Evolutionary conservation across 495 filamentous ascomycete genomes (phyloP).

Genomic region (Penicillium silybi): DNA sequence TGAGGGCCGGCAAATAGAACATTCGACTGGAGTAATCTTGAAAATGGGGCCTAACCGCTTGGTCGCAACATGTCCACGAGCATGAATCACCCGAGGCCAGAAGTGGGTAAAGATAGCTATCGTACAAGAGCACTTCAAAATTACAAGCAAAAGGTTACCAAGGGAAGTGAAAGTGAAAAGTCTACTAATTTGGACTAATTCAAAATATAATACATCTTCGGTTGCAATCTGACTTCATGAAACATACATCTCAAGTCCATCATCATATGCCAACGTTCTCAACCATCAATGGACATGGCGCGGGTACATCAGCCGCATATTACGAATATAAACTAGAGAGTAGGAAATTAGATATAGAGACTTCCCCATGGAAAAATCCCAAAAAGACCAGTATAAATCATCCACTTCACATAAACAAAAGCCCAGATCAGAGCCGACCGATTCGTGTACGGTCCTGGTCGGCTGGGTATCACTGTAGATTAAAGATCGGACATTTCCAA

Average conservation of each 20-base stretch:
- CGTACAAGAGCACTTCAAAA: background rate
- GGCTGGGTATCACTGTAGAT: conserved; percentile 22
- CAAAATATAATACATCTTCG: conserved; percentile 4
- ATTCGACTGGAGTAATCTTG: too few species aligned
- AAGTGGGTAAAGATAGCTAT: background rate
- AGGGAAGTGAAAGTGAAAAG: background rate
- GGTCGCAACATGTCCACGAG: too few species aligned
- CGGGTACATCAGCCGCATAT: conserved; percentile 15
- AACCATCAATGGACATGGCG: conserved; percentile 17
- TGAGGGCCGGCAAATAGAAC: too few species aligned
- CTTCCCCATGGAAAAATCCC: background rate
- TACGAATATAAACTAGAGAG: conserved; percentile 12
- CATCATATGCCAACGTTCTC: conserved; percentile 11
- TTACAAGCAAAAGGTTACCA: background rate
- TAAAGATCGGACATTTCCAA: conserved; percentile 10
- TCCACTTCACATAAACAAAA: background rate
- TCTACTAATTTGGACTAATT: background rate
- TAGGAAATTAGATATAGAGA: background rate
- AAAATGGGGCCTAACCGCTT: too few species aligned
- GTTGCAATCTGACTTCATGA: background rate
- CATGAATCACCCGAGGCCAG: too few species aligned
- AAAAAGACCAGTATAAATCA: background rate
- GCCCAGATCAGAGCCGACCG: conserved; percentile 12
- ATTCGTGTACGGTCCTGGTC: background rate
- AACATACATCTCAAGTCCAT: conserved; percentile 3